Base-by-base conservation (phyloP, 495 filamentous ascomycete genomes). In the Penicillium lividum region DNA sequence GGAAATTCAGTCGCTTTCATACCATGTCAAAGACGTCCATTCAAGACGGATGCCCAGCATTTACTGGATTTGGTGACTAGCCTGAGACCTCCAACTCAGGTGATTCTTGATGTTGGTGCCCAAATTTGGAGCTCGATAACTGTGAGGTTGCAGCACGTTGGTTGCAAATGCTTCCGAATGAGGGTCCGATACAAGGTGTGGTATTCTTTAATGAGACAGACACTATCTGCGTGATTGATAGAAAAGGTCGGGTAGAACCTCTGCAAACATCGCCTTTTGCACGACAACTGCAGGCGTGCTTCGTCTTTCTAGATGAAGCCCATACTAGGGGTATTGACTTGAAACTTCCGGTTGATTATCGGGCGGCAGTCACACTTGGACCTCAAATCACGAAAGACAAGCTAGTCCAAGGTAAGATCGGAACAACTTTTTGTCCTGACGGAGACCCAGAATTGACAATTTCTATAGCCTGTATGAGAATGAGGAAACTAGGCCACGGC, bases 251-350 rank as follows among this genome's bases (percentile, higher is more conserved):
- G 0, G 63, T 73, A 0, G 82, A 87, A 53, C 68, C 71, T 0
- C 72, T 92, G 5, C 73, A 80, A 7, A 73, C 72, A 0, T 92
- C 90, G 0, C 77, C 88, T 0, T 93, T 83, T 64, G 63, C 74
- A 0, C 72, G 79, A 8, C 80, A 86, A 10, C 73, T 91, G 29
- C 84, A 82, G 10, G 59, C 68, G 0, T 93, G 88, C 60, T 71
- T 90, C 0, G 82, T 93, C 0, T 93, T 87, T 63, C 75, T 93
- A 2, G 90, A 92, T 49, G 84, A 94, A 59, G 82, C 82, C 0
- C 90, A 94, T 60, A 92, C 90, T 0, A 71, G 90, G 61, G 90
- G 90, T 0, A 89, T 83, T 1, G 89, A 93, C 63, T 62, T 94
- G 8, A 86, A 80, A 60, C 63, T 94, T 4, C 89, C 90, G 0